A percentile compares a stretch with the other conserved stretches of the same genome.
phyloP scores from a whole-genome alignment of 106 monocot species.

The Phalaenopsis aphrodite region DNA sequence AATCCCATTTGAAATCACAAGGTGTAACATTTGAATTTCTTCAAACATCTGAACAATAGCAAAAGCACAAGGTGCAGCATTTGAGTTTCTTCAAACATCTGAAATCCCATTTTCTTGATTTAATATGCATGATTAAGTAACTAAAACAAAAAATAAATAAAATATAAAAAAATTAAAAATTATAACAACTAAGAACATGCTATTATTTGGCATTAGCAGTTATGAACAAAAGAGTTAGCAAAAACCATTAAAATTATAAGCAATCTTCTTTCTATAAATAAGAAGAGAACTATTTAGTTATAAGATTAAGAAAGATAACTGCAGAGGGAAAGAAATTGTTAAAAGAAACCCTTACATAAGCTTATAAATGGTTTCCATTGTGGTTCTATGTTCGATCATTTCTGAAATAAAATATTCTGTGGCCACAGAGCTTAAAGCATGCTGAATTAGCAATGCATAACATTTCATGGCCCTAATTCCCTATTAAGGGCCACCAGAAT shows the following conservation, averaged over 20 bases:
- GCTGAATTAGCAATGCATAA: neutral
- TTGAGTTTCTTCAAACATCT: neutral
- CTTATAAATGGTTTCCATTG: neutral
- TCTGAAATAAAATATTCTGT: neutral
- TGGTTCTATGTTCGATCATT: neutral
- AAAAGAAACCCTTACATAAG: neutral
- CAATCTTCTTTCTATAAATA: neutral
- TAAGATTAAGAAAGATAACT: neutral
- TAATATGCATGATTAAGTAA: neutral
- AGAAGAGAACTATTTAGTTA: neutral
- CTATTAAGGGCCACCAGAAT: neutral
- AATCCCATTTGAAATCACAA: neutral
- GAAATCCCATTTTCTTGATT: neutral
- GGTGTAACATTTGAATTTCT: neutral
- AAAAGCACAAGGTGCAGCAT: neutral
- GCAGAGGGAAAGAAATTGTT: neutral
- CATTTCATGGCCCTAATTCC: neutral
- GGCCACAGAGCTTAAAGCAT: neutral
- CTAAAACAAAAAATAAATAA: neutral
- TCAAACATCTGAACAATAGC: neutral
- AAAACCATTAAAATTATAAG: neutral
- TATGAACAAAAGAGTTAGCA: neutral
- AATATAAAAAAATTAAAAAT: too few relatives aligned
- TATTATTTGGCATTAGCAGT: neutral
- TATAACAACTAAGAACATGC: neutral